These are phyloP conservation scores for Boletus rubroflammeus DNA, from an alignment of 768 basidiomycete species.

Conservation along the genomic window DNA sequence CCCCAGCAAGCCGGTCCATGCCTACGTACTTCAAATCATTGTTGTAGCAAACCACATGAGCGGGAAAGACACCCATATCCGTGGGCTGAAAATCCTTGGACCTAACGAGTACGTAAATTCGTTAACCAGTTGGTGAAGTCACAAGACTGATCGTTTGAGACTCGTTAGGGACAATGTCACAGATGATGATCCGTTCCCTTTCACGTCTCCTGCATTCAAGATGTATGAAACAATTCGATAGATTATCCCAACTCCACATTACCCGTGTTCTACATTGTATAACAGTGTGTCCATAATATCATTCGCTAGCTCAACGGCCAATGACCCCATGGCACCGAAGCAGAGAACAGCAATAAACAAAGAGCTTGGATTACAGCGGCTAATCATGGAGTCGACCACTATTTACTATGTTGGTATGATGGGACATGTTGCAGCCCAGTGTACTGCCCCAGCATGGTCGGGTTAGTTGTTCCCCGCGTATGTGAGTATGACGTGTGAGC, in stretches of 20 bases:
- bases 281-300: slow-evolving; percentile 13
- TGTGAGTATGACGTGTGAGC: slow-evolving; percentile 27
- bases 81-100: slow-evolving; percentile 85
- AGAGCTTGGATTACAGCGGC: not conserved
- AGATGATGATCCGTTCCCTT: slow-evolving; percentile 73
- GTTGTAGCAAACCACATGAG: slow-evolving; percentile 95
- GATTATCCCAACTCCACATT: slow-evolving; percentile 21
- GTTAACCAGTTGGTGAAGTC: not conserved
- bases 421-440: slow-evolving; percentile 26
- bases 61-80: slow-evolving; percentile 97
- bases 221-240: slow-evolving; percentile 80
- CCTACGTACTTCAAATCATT: slow-evolving; percentile 87
- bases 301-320: not conserved
- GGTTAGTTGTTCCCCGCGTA: slow-evolving; percentile 20
- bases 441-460: slow-evolving; percentile 23
- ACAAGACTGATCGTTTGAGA: not conserved
- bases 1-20: slow-evolving; percentile 77
- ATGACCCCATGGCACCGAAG: not conserved
- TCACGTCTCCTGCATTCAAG: slow-evolving; percentile 58
- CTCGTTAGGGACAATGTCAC: slow-evolving; percentile 38
- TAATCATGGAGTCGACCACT: not conserved
- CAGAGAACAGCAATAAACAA: slow-evolving; percentile 9
- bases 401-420: slow-evolving; percentile 31
- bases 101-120: slow-evolving; percentile 62
- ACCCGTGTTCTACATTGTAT: slow-evolving; percentile 28